These are phyloP conservation scores for Fusarium albosuccineum DNA, from an alignment of 2,329 filamentous ascomycete genomes.

Conservation along the genomic window DNA sequence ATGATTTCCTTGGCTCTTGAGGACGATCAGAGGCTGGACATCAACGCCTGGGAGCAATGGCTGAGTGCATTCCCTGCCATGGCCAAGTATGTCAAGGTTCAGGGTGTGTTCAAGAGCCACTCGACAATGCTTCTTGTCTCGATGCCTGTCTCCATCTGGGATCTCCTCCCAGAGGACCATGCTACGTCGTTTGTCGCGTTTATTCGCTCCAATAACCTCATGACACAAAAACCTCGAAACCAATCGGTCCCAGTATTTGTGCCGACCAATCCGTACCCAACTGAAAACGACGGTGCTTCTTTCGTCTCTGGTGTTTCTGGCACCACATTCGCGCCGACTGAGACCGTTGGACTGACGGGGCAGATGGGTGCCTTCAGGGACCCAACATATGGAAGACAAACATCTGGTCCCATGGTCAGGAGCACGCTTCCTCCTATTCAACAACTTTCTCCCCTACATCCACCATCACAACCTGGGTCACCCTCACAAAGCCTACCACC, in stretches of 20 bases:
- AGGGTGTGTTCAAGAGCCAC: slow-evolving; percentile 72
- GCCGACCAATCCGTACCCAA: slow-evolving; percentile 39
- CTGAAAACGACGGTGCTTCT: slow-evolving; percentile 46
- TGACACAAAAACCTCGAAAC: slow-evolving; percentile 48
- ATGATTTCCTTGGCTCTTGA: slow-evolving; percentile 72
- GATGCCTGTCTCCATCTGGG: slow-evolving; percentile 71
- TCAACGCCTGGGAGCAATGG: slow-evolving; percentile 72
- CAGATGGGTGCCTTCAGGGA: slow-evolving; percentile 41
- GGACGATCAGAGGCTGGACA: slow-evolving; percentile 67
- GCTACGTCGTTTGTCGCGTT: slow-evolving; percentile 71
- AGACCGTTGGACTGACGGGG: slow-evolving; percentile 38
- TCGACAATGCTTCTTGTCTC: slow-evolving; percentile 70
- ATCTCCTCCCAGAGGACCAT: slow-evolving; percentile 68
- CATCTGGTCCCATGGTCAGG: slow-evolving; percentile 18
- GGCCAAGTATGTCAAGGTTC: slow-evolving; percentile 71
- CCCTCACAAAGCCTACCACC: slow-evolving; percentile 36
- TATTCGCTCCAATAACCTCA: slow-evolving; percentile 69
- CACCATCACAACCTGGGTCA: slow-evolving; percentile 36
- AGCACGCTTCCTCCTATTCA: slow-evolving; percentile 35
- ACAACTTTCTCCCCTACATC: slow-evolving; percentile 36
- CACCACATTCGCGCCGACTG: slow-evolving; percentile 51
- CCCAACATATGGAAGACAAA: slow-evolving; percentile 36
- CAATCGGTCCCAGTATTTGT: slow-evolving; percentile 42
- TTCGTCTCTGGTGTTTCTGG: slow-evolving; percentile 51
- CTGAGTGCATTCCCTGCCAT: slow-evolving; percentile 67